phyloP scores from a whole-genome alignment of 176 grass and related monocot genomes.

The Hordeum vulgare region MorexV3_pseudomolecules_assembly NC_058520.1:586975702-586976201 shows the following conservation, averaged over 20 bases:
- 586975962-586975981: neutral
- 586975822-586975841: neutral
- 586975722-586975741: conserved; percentile 6
- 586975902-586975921: neutral
- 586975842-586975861: neutral
- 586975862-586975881: neutral
- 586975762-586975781: neutral
- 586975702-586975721: conserved; percentile 85
- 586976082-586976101: conserved; percentile 65
- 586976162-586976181: conserved; percentile 42
- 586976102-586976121: conserved; percentile 79
- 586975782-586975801: neutral
- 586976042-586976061: conserved; percentile 76
- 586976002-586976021: conserved; percentile 67
- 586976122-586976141: conserved; percentile 74
- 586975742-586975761: neutral
- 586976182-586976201: conserved; percentile 68
- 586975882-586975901: neutral
- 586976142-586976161: conserved; percentile 41
- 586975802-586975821: neutral
- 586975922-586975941: neutral
- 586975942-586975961: neutral
- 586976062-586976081: conserved; percentile 65
- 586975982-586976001: neutral
- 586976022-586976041: conserved; percentile 67